Evolutionary conservation across 371 early-diverging fungal genomes (phyloP), one percentile per base, ranked within the genome.

Genomic region (Apophysomyces elegans): DNA sequence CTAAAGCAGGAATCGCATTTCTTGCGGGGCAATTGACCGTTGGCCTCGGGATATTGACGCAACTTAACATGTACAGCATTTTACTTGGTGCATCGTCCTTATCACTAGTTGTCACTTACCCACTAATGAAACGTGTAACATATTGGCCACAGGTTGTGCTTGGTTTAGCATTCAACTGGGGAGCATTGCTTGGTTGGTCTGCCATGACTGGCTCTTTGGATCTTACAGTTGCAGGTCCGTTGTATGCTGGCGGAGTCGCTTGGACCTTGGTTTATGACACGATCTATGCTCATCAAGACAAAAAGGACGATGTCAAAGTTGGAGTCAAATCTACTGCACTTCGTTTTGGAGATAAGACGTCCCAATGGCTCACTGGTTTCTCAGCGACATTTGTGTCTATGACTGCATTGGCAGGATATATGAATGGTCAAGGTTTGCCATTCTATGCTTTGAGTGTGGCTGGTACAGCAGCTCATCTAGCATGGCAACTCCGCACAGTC

Each of bases 251-350:
- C 3, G 96, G 96, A 7, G 84, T 97, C 4, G 89, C 88, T 54
- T 98, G 98, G 99, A 98, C 98, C 7, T 75, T 98, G 7, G 89
- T 95, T 4, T 98, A 98, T 77, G 98, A 98, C 73, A 98, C 98
- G 18, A 94, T 98, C 58, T 98, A 98, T 67, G 98, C 97, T 4
- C 93, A 96, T 64, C 95, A 94, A 77, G 98, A 98, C 79, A 96
- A 94, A 76, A 79, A 77, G 21, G 96, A 97, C 69, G 98, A 98
- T 75, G 44, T 91, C 41, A 77, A 81, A 47, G 90, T 88, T 11
- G 97, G 97, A 5, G 91, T 97, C 59, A 95, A 95, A 72, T 96
- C 97, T 0, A 97, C 98, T 4, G 96, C 98, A 0, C 70, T 97
- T 7, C 80, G 86, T 2, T 95, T 97, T 78, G 96, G 90, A 2